Conservation (phyloP, 192 early-diverging fungal genomes). For the Backusella sp. region DNA sequence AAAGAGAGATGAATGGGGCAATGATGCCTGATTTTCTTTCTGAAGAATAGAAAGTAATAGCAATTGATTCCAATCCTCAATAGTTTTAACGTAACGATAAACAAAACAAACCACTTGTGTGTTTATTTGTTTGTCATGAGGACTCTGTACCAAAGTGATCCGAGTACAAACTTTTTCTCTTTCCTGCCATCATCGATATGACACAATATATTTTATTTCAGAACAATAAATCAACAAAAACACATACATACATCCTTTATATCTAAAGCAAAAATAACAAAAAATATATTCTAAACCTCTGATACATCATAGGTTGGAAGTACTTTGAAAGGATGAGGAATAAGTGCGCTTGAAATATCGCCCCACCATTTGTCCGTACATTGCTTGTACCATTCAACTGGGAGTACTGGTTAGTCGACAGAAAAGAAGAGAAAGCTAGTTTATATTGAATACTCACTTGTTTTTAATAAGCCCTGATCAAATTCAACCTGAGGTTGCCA, state of each 20-base stretch:
- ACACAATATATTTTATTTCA: neutral
- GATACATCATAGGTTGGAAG: constrained; percentile 25
- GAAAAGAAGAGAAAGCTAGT: too few species aligned
- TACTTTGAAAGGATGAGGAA: constrained; percentile 55
- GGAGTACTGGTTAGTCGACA: neutral
- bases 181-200: neutral
- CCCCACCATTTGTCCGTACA: constrained; percentile 58
- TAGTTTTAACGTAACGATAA: too few species aligned
- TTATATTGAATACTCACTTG: constrained; percentile 50
- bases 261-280: neutral
- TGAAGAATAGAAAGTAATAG: too few species aligned
- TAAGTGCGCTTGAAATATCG: constrained; percentile 57
- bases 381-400: constrained; percentile 59
- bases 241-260: neutral
- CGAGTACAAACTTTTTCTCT: neutral
- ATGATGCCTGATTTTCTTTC: too few species aligned
- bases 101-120: too few species aligned
- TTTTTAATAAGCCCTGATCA: constrained; percentile 61
- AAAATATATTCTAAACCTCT: neutral
- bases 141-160: too few species aligned
- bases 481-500: constrained; percentile 65
- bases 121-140: too few species aligned
- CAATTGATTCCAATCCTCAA: too few species aligned
- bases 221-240: neutral
- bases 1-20: too few species aligned